These are phyloP conservation scores for Leccinum fibrillosum DNA, from an alignment of 768 basidiomycete species.

Conservation along the genomic window DNA sequence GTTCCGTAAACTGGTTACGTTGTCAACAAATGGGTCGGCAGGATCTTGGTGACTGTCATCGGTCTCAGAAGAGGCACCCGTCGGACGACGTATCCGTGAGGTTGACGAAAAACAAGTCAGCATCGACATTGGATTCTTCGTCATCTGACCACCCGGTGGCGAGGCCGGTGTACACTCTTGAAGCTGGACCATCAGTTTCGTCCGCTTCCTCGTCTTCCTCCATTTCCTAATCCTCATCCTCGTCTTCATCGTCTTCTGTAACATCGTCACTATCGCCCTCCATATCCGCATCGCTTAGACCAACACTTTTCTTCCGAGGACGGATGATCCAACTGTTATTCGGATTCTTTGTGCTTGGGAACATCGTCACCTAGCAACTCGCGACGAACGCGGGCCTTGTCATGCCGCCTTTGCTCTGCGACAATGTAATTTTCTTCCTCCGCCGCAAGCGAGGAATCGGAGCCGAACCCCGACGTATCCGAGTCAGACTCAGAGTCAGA, in stretches of 20 bases:
- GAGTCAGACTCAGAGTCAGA: slow-evolving; percentile 37
- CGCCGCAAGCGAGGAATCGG: slow-evolving; percentile 55
- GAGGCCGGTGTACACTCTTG: slow-evolving; percentile 54
- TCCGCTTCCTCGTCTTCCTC: slow-evolving; percentile 44
- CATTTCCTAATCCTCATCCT: slow-evolving; percentile 33
- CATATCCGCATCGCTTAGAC: slow-evolving; percentile 58
- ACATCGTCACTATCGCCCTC: slow-evolving; percentile 56
- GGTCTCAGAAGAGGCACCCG: slow-evolving; percentile 34
- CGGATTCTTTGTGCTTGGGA: slow-evolving; percentile 37
- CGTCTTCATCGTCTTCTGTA: slow-evolving; percentile 60
- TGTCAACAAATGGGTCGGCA: slow-evolving; percentile 22
- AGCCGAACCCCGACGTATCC: slow-evolving; percentile 39
- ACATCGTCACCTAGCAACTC: slow-evolving; percentile 56
- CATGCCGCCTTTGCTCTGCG: slow-evolving; percentile 42
- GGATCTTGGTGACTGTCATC: slow-evolving; percentile 46
- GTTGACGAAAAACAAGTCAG: slow-evolving; percentile 81
- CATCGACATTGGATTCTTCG: slow-evolving; percentile 76
- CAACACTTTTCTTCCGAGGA: slow-evolving; percentile 69
- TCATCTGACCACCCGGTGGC: slow-evolving; percentile 79
- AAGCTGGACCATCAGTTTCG: slow-evolving; percentile 43
- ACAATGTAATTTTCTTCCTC: slow-evolving; percentile 64
- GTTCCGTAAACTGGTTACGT: slow-evolving; percentile 35
- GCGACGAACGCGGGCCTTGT: slow-evolving; percentile 54
- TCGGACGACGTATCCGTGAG: slow-evolving; percentile 55
- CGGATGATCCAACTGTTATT: slow-evolving; percentile 66